Evolutionary conservation across 495 filamentous ascomycete species (phyloP), one percentile per base, ranked within the genome.

Genomic region (Xylaria bambusicola): DNA sequence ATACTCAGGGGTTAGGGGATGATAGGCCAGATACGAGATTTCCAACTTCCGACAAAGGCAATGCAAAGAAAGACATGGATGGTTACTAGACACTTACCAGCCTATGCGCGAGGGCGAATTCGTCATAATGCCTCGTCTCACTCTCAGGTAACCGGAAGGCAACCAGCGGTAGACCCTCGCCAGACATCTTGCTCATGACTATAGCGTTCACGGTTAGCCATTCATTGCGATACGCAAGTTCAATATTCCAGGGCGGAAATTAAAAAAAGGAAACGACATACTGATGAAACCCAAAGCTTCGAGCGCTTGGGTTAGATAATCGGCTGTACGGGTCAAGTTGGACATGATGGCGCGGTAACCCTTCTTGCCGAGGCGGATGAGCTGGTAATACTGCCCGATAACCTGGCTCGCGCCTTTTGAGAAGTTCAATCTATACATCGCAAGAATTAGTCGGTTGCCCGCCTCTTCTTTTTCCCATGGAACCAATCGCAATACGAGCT

Each of bases 341-440:
- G 77, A 72, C 92, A 97, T 96, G 76, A 95, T 93, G 52, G 86
- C 76, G 18, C 86, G 80, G 78, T 94, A 97, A 13, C 92, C 92
- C 64, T 86, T 84, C 80, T 94, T 93, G 47, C 92, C 92, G 7
- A 97, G 84, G 9, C 92, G 89, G 74, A 97, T 94, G 70, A 97
- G 77, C 71, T 96, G 92, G 77, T 97, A 97, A 77, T 97, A 97
- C 73, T 97, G 92, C 29, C 92, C 92, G 67, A 97, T 96, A 62
- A 97, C 86, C 66, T 96, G 92, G 38, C 87, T 87, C 44, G 92
- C 92, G 56, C 92, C 92, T 73, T 94, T 93, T 71, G 88, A 92
- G 80, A 97, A 97, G 79, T 97, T 97, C 51, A 97, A 82, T 9
- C 53, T 56, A n/a, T n/a, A 9, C 21, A 27, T 36, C 20, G 2